phyloP scores from a whole-genome alignment of 345 rosid genomes.

The Euphorbia pulcherrima region DNA sequence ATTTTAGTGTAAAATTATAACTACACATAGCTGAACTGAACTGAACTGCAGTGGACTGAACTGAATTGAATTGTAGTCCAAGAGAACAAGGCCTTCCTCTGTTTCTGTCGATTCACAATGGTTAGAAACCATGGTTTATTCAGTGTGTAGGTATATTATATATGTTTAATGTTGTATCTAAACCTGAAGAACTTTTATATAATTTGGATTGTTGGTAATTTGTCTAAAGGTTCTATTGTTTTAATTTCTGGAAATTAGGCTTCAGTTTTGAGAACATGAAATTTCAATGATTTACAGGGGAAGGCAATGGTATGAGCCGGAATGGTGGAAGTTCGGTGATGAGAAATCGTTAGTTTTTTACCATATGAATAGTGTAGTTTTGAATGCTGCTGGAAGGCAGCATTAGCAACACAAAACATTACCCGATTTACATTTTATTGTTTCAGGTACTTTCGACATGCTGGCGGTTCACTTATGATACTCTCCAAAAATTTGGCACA shows the following conservation, averaged over 20 bases:
- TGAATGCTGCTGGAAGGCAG: slow-evolving; percentile 1
- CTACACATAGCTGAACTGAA: no score
- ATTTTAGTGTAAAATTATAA: no score
- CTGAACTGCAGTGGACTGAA: no score
- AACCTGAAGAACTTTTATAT: background rate
- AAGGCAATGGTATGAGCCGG: slow-evolving; percentile 87
- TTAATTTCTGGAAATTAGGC: background rate
- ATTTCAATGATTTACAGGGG: slow-evolving; percentile 55
- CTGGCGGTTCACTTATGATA: slow-evolving; percentile 59
- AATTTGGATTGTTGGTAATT: background rate
- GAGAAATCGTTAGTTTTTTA: slow-evolving; percentile 76
- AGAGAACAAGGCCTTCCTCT: no score
- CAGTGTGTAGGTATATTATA: background rate
- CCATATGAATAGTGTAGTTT: background rate
- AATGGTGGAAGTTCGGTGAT: slow-evolving; percentile 98
- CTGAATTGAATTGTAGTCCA: no score
- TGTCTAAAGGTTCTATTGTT: slow-evolving; percentile 1
- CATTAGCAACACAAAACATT: background rate
- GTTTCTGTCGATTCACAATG: background rate
- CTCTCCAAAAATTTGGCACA: slow-evolving; percentile 82
- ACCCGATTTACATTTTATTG: slow-evolving; percentile 11
- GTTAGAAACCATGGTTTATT: background rate
- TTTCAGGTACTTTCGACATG: slow-evolving; percentile 89
- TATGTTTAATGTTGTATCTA: background rate
- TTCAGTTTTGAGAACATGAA: background rate